A percentile compares a stretch with the other conserved stretches of the same genome.
phyloP scores from a whole-genome alignment of 805 yeast genomes.

The Yueomyces sinensis region DNA sequence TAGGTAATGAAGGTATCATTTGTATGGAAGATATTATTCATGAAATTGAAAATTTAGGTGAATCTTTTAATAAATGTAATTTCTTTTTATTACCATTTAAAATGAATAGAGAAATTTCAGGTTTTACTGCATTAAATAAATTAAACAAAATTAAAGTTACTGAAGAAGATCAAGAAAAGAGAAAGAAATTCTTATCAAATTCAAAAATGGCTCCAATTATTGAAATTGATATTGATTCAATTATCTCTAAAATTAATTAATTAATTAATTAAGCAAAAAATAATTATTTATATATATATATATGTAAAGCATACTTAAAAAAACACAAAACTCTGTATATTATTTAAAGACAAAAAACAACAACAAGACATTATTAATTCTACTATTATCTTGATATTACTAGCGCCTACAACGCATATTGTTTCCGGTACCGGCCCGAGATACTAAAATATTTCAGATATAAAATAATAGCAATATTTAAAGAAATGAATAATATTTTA shows the following conservation, averaged over 20 bases:
- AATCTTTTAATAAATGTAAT: slow-evolving; percentile 44
- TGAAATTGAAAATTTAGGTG: slow-evolving; percentile 53
- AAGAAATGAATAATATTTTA: no score
- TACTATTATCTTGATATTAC: no score
- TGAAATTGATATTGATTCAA: slow-evolving; percentile 61
- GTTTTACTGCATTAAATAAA: slow-evolving; percentile 62
- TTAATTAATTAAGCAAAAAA: no score
- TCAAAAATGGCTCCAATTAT: slow-evolving; percentile 52
- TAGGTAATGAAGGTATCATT: slow-evolving; percentile 56
- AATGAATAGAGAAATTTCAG: slow-evolving; percentile 55
- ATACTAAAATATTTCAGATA: no score
- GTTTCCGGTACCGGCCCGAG: no score
- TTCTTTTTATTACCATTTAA: slow-evolving; percentile 59
- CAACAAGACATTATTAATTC: no score
- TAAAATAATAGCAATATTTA: no score
- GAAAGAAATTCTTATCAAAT: slow-evolving; percentile 33
- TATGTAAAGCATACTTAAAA: no score
- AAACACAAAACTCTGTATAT: no score
- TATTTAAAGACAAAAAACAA: no score
- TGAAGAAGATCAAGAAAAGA: slow-evolving; percentile 33
- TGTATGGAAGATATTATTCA: slow-evolving; percentile 75
- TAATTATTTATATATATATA: no score
- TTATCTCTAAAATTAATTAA: slow-evolving; percentile 57
- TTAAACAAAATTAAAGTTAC: slow-evolving; percentile 51
- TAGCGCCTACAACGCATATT: no score